These are phyloP conservation scores for Paramecium tetraurelia DNA, from an alignment of 73 alveolate genomes.

Conservation along the genomic window DNA sequence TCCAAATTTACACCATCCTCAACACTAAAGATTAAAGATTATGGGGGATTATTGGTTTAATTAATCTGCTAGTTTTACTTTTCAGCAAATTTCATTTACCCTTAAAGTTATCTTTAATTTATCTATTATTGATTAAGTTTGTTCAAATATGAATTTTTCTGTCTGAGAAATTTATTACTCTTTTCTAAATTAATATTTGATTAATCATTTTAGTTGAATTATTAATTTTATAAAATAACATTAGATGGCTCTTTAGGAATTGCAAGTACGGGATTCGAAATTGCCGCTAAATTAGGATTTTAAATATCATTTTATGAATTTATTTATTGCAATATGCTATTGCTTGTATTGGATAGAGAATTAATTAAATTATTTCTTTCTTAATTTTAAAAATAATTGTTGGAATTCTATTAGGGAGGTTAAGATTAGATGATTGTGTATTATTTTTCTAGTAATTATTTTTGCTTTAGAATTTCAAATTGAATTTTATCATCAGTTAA, in stretches of 20 bases:
- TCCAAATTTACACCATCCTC: not conserved
- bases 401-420: not conserved
- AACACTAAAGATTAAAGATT: not conserved
- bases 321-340: not conserved
- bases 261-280: not conserved
- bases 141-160: not conserved
- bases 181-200: not conserved
- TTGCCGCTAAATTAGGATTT: not conserved
- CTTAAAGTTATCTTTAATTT: not conserved
- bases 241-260: not conserved
- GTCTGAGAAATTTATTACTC: not conserved
- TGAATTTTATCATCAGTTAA: not conserved
- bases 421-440: not conserved
- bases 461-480: not conserved
- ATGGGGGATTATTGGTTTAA: not conserved
- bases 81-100: not conserved
- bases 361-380: not conserved
- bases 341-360: not conserved
- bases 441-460: not conserved
- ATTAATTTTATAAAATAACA: not conserved
- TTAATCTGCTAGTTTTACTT: not conserved
- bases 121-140: not conserved
- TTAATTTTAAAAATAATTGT: not conserved
- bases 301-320: not conserved
- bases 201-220: not conserved